A percentile compares a stretch with the other conserved stretches of the same genome.
phyloP scores from a whole-genome alignment of 176 grass and related monocot genomes.

The Oryza glaberrima region DNA sequence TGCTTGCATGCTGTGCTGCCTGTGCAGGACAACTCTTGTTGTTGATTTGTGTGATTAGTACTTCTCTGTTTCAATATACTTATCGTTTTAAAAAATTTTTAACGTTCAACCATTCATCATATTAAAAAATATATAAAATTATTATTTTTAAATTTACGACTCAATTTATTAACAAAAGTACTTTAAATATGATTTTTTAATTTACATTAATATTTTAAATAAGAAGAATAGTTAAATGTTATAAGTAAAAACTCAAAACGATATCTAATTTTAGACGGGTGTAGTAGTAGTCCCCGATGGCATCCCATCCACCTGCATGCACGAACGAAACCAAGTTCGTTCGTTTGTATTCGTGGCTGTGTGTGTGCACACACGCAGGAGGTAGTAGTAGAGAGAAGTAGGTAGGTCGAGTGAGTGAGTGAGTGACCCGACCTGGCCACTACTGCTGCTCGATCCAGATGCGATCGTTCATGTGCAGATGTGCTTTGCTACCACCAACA shows the following conservation, averaged over 20 bases:
- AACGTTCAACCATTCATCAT: too few relatives aligned
- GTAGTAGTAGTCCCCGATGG: background rate
- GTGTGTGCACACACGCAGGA: too few relatives aligned
- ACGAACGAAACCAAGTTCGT: background rate
- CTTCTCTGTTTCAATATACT: too few relatives aligned
- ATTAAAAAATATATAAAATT: too few relatives aligned
- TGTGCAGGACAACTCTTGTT: background rate
- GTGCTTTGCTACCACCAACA: background rate
- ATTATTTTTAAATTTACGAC: too few relatives aligned
- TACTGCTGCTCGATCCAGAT: background rate
- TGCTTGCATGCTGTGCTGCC: too few relatives aligned
- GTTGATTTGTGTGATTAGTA: background rate
- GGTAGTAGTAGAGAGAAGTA: background rate
- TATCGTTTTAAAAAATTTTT: too few relatives aligned
- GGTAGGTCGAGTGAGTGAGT: background rate
- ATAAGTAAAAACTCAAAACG: too few relatives aligned
- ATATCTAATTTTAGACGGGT: too few relatives aligned
- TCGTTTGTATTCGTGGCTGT: background rate
- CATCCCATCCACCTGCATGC: background rate
- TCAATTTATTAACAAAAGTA: too few relatives aligned
- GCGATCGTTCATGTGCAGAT: slow-evolving; percentile 20
- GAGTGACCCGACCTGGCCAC: background rate
- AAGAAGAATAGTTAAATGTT: rapidly evolving
- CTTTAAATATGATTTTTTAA: too few relatives aligned
- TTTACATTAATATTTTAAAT: too few relatives aligned